Evolutionary conservation across 2,329 filamentous ascomycete genomes (phyloP), one percentile per base, ranked within the genome.

Genomic region (Alternaria burnsii): DNA sequence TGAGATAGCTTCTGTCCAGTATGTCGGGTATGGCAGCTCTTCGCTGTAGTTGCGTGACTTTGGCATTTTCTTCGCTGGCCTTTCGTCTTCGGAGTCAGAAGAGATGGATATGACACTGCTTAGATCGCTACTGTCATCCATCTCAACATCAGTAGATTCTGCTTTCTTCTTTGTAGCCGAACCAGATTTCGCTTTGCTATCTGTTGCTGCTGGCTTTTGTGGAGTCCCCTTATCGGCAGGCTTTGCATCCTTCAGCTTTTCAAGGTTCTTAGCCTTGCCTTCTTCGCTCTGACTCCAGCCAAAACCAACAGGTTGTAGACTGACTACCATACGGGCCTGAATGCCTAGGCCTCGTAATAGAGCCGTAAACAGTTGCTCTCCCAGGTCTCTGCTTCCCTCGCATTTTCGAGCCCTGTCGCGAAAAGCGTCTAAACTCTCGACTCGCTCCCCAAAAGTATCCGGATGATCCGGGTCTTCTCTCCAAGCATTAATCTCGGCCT

Each of bases 1-100:
- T 0, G 94, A 97, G 2, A 95, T 83, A 3, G 92, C 90, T 77
- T 99, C 95, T 0, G 91, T 91, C 95, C 95, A 99, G 77, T 98
- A 98, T 52, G 91, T 90, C 1, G 95, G 94, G 66, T 90, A 95
- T 3, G 89, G 87, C 28, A 97, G 83, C 67, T 97, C 93, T 20
- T 85, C 83, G 69, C 97, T 93, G 69, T 89, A 91, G 55, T 74
- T 71, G 55, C 84, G 83, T 59, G 83, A 84, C 26, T 73, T 71
- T 50, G 72, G 75, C 7, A 68, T 71, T 40, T 76, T 79, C 66
- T 80, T 85, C 52, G 76, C 79, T 5, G 32, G 82, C 79, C 12
- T 87, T 1, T 89, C 80, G 0, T 87, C 87, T 16, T 84, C 81
- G 6, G 80, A 84, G 16, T 82, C 80, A 2, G 83, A 79, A 6